Base-by-base conservation (phyloP, 495 filamentous ascomycete genomes). In the Neurospora sp. region DNA sequence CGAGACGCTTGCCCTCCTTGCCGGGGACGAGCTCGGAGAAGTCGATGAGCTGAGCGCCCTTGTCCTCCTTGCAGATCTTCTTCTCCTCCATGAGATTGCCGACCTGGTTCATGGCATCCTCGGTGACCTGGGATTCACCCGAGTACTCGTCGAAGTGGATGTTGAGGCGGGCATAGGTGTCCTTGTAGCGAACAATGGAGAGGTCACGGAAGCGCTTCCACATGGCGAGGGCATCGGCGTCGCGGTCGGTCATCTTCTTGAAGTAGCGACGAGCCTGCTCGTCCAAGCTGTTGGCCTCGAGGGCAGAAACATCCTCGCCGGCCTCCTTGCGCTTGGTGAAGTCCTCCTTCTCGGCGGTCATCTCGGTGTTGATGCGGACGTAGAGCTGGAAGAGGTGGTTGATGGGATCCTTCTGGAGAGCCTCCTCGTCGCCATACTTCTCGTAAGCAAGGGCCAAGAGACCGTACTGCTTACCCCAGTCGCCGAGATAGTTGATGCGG, bases 121-220 rank as follows among this genome's bases (percentile, higher is more conserved):
- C 88, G 72, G 89, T 88, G 70, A 99, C 92, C 78, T 96, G 93
- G n/a, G 92, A 95, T 82, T 99, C 96, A 41, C 95, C 95, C 41
- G 91, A 92, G 85, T 99, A 99, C 70, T 93, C 91, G 79, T 98
- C 94, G 77, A 94, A 99, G 72, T 89, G 86, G 78, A 99, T 98
- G 83, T 97, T 98, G 22, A 82, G 76, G 71, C 80, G 80, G 66
- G 78, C 80, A 70, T 82, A 82, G 1, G 80, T 85, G 6, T 80
- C 77, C 81, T 92, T 90, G 83, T 97, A 97, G 78, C 91, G 90
- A 73, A 88, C 84, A 75, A 98, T 98, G 82, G 91, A 94, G 66
- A 99, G 87, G 61, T 96, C 92, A 79, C 96, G 88, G 87, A 98
- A 99, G 22, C 90, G 88, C 77, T 88, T 87, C 96, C 96, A 99